phyloP scores from a whole-genome alignment of 1,284 basidiomycete genomes.

The Tylopilus sp. region DNA sequence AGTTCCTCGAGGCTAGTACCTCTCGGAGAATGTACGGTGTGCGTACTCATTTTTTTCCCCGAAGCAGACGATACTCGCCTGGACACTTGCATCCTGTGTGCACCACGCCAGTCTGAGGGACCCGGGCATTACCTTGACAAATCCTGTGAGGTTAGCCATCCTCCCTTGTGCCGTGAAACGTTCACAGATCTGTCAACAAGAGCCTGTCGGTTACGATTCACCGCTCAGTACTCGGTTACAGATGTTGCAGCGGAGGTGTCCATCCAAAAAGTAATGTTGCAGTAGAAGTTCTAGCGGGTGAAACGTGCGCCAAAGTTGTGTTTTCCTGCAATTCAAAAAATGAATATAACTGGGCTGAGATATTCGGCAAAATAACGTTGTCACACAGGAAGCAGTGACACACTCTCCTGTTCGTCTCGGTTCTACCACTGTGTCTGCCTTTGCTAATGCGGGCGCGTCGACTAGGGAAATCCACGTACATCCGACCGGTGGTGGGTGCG shows the following conservation, averaged over 20 bases:
- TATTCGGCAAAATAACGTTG: slow-evolving; percentile 20
- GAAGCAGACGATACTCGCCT: background rate
- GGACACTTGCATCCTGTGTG: background rate
- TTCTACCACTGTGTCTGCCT: slow-evolving; percentile 1
- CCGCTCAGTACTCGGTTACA: slow-evolving; percentile 12
- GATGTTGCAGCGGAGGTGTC: slow-evolving; percentile 7
- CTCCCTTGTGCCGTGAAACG: background rate
- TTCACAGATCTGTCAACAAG: slow-evolving; percentile 5
- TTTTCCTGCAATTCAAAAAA: slow-evolving; percentile 17
- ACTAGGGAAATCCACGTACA: slow-evolving; percentile 12
- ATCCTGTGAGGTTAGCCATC: slow-evolving; percentile 6
- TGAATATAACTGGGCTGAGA: slow-evolving; percentile 13
- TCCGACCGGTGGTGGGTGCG: slow-evolving; percentile 10
- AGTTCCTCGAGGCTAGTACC: background rate
- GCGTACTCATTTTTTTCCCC: background rate
- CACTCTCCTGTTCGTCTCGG: slow-evolving; percentile 1
- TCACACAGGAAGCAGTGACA: slow-evolving; percentile 6
- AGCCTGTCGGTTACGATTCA: slow-evolving; percentile 2
- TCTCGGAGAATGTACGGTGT: background rate
- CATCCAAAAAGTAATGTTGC: slow-evolving; percentile 6
- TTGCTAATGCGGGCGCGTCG: slow-evolving; percentile 4
- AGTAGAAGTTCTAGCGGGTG: slow-evolving; percentile 5
- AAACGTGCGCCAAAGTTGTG: slow-evolving; percentile 15
- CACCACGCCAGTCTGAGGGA: background rate
- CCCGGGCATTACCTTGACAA: background rate